These are phyloP conservation scores for Claviceps cyperi DNA, from an alignment of 2,329 filamentous ascomycete genomes.

Conservation along the genomic window DNA sequence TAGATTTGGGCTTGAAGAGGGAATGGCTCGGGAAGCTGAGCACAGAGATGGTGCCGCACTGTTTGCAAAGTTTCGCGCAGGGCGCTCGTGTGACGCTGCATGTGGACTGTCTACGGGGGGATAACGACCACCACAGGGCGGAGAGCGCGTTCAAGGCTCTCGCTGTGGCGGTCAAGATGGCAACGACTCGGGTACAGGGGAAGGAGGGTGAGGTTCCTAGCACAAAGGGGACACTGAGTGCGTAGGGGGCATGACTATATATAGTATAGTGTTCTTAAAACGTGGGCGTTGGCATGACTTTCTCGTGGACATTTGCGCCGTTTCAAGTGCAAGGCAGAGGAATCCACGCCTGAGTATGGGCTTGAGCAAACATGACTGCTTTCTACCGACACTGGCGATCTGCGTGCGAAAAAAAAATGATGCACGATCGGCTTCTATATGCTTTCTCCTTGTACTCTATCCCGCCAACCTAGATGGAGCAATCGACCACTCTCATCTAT, in stretches of 20 bases:
- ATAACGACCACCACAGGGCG: constrained; percentile 91
- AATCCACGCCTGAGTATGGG: no score
- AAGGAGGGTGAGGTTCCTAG: constrained; percentile 88
- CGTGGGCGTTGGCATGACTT: no score
- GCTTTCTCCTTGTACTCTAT: background rate
- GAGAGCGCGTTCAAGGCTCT: constrained; percentile 97
- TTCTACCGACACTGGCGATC: background rate
- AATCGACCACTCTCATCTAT: constrained; percentile 16
- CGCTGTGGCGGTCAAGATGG: constrained; percentile 69
- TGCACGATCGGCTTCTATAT: background rate
- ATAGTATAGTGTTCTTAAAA: background rate
- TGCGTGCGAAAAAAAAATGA: background rate
- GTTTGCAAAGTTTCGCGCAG: constrained; percentile 85
- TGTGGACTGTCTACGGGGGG: constrained; percentile 78
- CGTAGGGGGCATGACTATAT: constrained; percentile 18
- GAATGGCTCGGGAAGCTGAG: constrained; percentile 91
- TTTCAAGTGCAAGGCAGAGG: no score
- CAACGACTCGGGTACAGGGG: constrained; percentile 59
- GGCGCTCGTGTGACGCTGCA: constrained; percentile 84
- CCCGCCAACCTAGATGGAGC: background rate
- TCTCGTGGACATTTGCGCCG: no score
- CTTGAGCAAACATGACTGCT: no score
- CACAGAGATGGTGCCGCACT: constrained; percentile 96
- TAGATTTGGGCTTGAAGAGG: constrained; percentile 70
- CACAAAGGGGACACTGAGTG: constrained; percentile 80